Base-by-base conservation (phyloP, 495 filamentous ascomycete species). In the Tuber indicum region DNA sequence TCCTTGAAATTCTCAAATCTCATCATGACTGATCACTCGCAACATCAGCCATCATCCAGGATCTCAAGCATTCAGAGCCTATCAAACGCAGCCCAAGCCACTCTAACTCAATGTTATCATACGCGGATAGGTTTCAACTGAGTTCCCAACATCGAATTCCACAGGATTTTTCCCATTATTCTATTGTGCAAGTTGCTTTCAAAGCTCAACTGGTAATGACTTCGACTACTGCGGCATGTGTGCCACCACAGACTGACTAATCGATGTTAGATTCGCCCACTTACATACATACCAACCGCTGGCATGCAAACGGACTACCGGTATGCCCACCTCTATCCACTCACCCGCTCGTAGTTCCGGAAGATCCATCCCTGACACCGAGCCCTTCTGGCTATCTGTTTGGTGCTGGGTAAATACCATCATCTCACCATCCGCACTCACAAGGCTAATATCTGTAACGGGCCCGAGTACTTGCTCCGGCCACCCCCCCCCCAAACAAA, bases 271-370 rank as follows among this genome's bases (percentile, higher is more conserved):
- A 66, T 36, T 32, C n/a, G 58, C 26, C 14, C 58, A 36, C 58
- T 66, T 17, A 36, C 58, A 12, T 66, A 32, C 58, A 66, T 36
- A 36, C 2, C 58, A 16, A 26, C 14, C 14, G 2, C 32, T 17
- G 26, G 16, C 36, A 66, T 66, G 58, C 58, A 66, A 16, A 36
- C 26, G 14, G 58, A 66, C 58, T 66, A n/a, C n/a, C n/a, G n/a
- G n/a, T n/a, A 32, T 32, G 58, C 26, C 58, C 58, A 66, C 58
- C 58, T 66, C 58, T 66, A 36, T 66, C 58, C 58, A 66, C 58
- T 66, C 14, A 3, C 26, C 58, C 14, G 32, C 4, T 16, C 16
- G 32, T 16, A 17, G 14, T 32, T 66, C 26, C 58, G 14, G 4
- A 36, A 66, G 19, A 66, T 32, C 58, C 14, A 7, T 36, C 58